These are phyloP conservation scores for Malassezia brasiliensis DNA, from an alignment of 1,284 basidiomycete species.

Conservation along the genomic window DNA sequence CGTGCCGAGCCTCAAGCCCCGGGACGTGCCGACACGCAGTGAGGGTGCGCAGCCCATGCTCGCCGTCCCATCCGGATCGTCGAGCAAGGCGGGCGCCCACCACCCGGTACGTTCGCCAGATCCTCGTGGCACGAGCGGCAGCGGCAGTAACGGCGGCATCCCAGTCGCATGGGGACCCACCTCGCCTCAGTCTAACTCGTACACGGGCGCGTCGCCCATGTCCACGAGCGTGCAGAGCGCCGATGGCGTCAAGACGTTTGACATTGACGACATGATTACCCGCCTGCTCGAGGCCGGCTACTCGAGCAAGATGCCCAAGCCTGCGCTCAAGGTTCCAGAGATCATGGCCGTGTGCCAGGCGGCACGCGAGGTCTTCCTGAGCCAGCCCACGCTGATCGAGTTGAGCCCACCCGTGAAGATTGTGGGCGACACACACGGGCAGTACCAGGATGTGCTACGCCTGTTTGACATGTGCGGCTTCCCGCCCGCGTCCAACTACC, in stretches of 20 bases:
- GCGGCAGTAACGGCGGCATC: constrained; percentile 1
- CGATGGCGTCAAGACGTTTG: constrained; percentile 55
- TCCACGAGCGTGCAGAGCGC: constrained; percentile 21
- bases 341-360: constrained; percentile 89
- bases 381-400: constrained; percentile 93
- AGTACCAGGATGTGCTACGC: constrained; percentile 95
- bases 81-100: constrained; percentile 16
- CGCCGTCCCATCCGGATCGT: constrained; percentile 16
- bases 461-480: constrained; percentile 99
- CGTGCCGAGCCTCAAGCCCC: neutral
- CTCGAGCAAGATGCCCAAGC: constrained; percentile 93
- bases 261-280: constrained; percentile 98
- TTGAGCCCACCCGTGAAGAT: constrained; percentile 98
- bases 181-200: constrained; percentile 13
- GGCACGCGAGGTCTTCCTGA: constrained; percentile 92
- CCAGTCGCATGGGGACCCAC: neutral
- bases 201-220: constrained; percentile 11
- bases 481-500: constrained; percentile 91
- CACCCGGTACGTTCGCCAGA: constrained; percentile 27
- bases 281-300: constrained; percentile 93
- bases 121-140: constrained; percentile 16
- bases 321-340: constrained; percentile 90
- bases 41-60: constrained; percentile 7
- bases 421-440: constrained; percentile 96
- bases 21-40: neutral